Base-by-base conservation (phyloP, 805 yeast species). In the Starmerella riodocensis region DNA sequence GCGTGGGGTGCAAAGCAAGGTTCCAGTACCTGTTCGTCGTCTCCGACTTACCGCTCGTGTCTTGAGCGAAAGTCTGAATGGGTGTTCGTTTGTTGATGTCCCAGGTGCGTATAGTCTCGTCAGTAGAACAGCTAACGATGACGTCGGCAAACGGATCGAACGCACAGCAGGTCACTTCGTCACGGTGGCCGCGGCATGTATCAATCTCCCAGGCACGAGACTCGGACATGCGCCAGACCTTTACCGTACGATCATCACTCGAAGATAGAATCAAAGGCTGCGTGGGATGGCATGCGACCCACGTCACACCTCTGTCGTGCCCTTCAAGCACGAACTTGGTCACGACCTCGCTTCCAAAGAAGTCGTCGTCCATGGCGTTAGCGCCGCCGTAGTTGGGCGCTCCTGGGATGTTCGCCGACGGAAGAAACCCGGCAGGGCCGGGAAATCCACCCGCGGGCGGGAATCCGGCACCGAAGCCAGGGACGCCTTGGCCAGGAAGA, bases 171-270 rank as follows among this genome's bases (percentile, higher is more conserved):
- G 85, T 76, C 37, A 91, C 94, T 58, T 82, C 85, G 56, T 86
- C 86, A 22, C 94, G 82, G 62, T 91, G 99, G 41, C 98, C 98
- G 56, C 98, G 75, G 62, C 96, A 88, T 21, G 96, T 82, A 59
- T 91, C 99, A 43, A 93, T 93, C 61, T 93, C 98, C 97, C 97
- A 91, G 19, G 98, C 98, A 63, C 86, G 84, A 27, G 93, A 76
- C 50, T 91, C 95, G 54, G 85, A 77, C 95, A 85, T 84, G 63
- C 97, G 74, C 98, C 98, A 91, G 49, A 93, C 67, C 61, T 88
- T 88, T 41, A 91, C 83, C 49, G 88, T 77, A 50, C 97, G 74
- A 58, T 91, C 99, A 59, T 91, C 99, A 60, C 93, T 93, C 53
- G 88, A 93, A 14, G 95, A 83, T 16, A 86, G 93, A 57, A 91